Base-by-base conservation (phyloP, 2,329 filamentous ascomycete species). In the Chaetomium sp. region DNA sequence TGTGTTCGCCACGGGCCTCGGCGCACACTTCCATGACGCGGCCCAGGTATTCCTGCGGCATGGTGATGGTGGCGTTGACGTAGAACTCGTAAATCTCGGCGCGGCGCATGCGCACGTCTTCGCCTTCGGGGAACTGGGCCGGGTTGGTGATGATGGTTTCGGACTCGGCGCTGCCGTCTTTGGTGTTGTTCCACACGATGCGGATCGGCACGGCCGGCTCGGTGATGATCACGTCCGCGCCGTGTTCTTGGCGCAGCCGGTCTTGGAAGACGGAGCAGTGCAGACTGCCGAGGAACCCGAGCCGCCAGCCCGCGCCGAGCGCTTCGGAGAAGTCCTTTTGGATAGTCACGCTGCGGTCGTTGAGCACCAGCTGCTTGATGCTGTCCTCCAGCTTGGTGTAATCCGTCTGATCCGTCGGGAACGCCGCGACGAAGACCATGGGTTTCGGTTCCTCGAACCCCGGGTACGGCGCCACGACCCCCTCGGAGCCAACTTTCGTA, bases 221-320 rank as follows among this genome's bases (percentile, higher is more conserved):
- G 0, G 94, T 99, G 68, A 99, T 94, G 71, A 99, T 96, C 68
- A 99, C 91, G 66, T 85, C 94, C 2, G 89, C 88, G 5, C 92
- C 94, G 66, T 99, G 91, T 70, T 99, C 94, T 71, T 96, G 91
- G 44, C 90, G 85, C 52, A 99, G 74, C 1, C 94, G 88, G 71
- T 99, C 94, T 72, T 99, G 91, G 65, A 99, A 99, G 4, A 99
- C 94, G n/a, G 91, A 97, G 73, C 94, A 97, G 70, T 99, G 94
- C 48, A 99, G 76, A 10, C 91, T 97, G n/a, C 94, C 94, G 3
- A 99, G 74, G 67, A 99, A 99, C 0, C 94, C 94, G 9, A 99
- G 75, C 46, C 94, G 85, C 87, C 94, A 99, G 2, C 94, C 94
- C 1, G 92, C 89, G 0, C 94, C 94, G 0, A 99, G 77, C 0